These are phyloP conservation scores for Suillus decipiens DNA, from an alignment of 768 basidiomycete species.

Conservation along the genomic window DNA sequence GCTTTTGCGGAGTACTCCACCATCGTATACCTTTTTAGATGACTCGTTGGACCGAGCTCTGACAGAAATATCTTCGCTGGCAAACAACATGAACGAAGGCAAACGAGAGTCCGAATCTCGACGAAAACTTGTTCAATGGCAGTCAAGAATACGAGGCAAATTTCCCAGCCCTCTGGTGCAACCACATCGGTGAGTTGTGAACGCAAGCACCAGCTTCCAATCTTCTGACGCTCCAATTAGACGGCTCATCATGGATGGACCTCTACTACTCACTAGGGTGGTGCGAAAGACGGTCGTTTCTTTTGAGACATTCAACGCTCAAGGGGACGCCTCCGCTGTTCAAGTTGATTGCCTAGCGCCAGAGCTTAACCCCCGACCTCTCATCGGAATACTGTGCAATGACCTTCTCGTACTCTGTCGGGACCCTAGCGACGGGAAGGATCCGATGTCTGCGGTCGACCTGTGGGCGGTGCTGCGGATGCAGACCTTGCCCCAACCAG, in stretches of 20 bases:
- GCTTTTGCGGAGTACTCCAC: conserved; percentile 82
- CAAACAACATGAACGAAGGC: conserved; percentile 97
- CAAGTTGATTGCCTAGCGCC: conserved; percentile 91
- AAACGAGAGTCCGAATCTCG: conserved; percentile 95
- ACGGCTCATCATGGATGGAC: conserved; percentile 92
- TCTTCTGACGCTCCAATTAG: conserved; percentile 39
- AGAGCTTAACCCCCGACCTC: conserved; percentile 76
- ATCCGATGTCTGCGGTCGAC: conserved; percentile 75
- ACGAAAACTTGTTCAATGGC: conserved; percentile 88
- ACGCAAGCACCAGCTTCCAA: conserved; percentile 6
- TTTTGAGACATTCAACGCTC: conserved; percentile 78
- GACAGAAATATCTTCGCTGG: conserved; percentile 83
- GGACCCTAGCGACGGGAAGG: conserved; percentile 80
- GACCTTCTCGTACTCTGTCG: conserved; percentile 92
- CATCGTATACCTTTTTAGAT: conserved; percentile 69
- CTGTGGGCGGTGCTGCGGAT: conserved; percentile 97
- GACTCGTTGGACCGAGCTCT: conserved; percentile 87
- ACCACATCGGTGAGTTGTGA: conserved; percentile 78
- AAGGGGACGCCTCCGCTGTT: conserved; percentile 76
- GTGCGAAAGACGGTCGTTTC: conserved; percentile 82
- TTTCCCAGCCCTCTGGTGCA: conserved; percentile 98
- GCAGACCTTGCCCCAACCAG: conserved; percentile 90
- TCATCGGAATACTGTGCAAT: conserved; percentile 86
- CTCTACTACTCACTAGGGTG: conserved; percentile 81
- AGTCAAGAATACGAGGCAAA: conserved; percentile 82